Evolutionary conservation across 805 yeast genomes (phyloP).

Genomic region (Blastobotrys attinorum): DNA sequence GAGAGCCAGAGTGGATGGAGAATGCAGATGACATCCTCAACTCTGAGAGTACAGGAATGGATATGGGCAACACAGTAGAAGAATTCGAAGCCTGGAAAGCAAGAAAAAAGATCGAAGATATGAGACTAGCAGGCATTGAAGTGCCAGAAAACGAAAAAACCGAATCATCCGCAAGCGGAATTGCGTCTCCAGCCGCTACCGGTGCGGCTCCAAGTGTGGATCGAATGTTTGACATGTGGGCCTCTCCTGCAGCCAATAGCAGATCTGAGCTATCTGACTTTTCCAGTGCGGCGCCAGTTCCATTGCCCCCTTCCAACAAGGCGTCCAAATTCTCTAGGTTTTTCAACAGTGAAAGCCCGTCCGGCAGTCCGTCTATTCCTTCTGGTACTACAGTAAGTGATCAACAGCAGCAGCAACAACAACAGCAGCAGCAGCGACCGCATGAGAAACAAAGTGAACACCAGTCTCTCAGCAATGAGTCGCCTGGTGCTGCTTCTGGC

Average conservation of each 20-base stretch:
- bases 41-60: slow-evolving; percentile 1
- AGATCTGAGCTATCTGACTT: slow-evolving; percentile 2
- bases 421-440: slow-evolving; percentile 2
- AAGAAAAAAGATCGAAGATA: slow-evolving; percentile 20
- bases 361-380: background rate
- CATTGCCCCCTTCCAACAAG: background rate
- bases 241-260: background rate
- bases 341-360: slow-evolving; percentile 8
- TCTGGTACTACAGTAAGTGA: background rate
- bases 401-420: background rate
- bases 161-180: too few relatives aligned
- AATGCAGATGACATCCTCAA: slow-evolving; percentile 1
- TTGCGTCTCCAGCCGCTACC: background rate
- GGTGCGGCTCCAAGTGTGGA: slow-evolving; percentile 11
- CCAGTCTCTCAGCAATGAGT: slow-evolving; percentile 1
- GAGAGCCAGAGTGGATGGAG: slow-evolving; percentile 13
- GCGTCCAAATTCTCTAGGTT: slow-evolving; percentile 17
- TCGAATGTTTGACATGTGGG: slow-evolving; percentile 14
- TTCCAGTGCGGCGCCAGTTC: slow-evolving; percentile 1
- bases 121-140: slow-evolving; percentile 14
- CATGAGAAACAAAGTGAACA: background rate
- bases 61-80: slow-evolving; percentile 18
- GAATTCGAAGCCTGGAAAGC: slow-evolving; percentile 29
- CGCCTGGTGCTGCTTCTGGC: slow-evolving; percentile 2
- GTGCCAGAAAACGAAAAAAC: background rate